These are phyloP conservation scores for Dothidotthia symphoricarpi DNA, from an alignment of 2,329 filamentous ascomycete species.

Conservation along the genomic window DNA sequence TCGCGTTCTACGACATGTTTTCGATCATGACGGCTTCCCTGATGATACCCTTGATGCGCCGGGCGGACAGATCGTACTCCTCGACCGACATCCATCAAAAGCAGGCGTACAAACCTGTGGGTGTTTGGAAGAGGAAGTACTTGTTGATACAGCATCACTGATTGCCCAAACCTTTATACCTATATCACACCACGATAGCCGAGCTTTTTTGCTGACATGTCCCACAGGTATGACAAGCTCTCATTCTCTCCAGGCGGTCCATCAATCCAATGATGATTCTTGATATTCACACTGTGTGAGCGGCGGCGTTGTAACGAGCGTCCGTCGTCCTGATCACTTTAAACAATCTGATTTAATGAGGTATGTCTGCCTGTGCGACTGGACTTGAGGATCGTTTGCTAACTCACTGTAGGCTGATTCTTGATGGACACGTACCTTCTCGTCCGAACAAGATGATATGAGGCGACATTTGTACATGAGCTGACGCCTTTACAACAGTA, in stretches of 20 bases:
- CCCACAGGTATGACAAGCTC: slow-evolving; percentile 34
- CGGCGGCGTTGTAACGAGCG: slow-evolving; percentile 51
- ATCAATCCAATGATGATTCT: slow-evolving; percentile 60
- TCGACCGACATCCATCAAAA: slow-evolving; percentile 52
- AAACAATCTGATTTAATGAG: slow-evolving; percentile 74
- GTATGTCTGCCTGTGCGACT: slow-evolving; percentile 35
- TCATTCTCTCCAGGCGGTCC: slow-evolving; percentile 41
- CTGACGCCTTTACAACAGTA: slow-evolving; percentile 24
- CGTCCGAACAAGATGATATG: slow-evolving; percentile 8
- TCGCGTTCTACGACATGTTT: slow-evolving; percentile 14
- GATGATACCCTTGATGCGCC: slow-evolving; percentile 66
- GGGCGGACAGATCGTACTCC: slow-evolving; percentile 64
- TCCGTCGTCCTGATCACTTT: slow-evolving; percentile 57
- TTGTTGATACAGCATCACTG: slow-evolving; percentile 72
- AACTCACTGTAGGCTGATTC: slow-evolving; percentile 36
- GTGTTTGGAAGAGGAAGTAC: slow-evolving; percentile 53
- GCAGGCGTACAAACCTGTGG: slow-evolving; percentile 65
- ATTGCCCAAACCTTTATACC: slow-evolving; percentile 37
- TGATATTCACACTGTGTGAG: slow-evolving; percentile 71
- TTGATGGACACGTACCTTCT: slow-evolving; percentile 35
- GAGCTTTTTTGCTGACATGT: slow-evolving; percentile 16
- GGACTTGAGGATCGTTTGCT: slow-evolving; percentile 12
- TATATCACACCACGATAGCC: slow-evolving; percentile 4
- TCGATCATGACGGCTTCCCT: slow-evolving; percentile 39
- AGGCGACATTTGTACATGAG: slow-evolving; percentile 12